Percentiles rank a stretch among this genome's conserved stretches.
These are phyloP conservation scores for Cicer cuneatum DNA, from an alignment of 306 rosid genomes.

Conservation along the genomic window DNA sequence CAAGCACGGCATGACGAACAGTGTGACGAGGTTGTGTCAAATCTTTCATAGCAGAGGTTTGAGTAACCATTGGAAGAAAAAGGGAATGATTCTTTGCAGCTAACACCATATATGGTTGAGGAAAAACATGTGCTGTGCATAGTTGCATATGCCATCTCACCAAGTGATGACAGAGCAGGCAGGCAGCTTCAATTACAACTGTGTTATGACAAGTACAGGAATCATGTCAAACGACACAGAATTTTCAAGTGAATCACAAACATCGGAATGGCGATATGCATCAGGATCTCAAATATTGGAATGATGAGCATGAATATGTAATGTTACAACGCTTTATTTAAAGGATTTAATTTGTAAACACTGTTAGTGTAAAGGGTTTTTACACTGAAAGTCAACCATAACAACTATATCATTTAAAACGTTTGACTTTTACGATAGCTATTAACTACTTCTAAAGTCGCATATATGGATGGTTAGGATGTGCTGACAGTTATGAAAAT, in stretches of 20 bases:
- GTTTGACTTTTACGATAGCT: too few relatives aligned
- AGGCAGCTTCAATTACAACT: conserved; percentile 30
- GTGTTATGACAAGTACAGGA: conserved; percentile 28
- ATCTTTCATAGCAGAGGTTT: conserved; percentile 61
- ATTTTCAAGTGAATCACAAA: conserved; percentile 13
- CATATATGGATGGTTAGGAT: too few relatives aligned
- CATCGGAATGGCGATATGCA: too few relatives aligned
- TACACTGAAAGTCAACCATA: too few relatives aligned
- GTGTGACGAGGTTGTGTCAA: conserved; percentile 57
- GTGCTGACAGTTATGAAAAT: too few relatives aligned
- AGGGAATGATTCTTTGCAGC: conserved; percentile 61
- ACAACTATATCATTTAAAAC: too few relatives aligned
- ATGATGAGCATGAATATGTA: too few relatives aligned
- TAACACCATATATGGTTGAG: conserved; percentile 63
- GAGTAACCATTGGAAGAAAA: conserved; percentile 65
- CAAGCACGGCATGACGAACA: conserved; percentile 53
- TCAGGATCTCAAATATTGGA: too few relatives aligned
- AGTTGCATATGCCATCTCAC: conserved; percentile 34
- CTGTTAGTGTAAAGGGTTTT: too few relatives aligned
- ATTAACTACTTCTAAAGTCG: too few relatives aligned
- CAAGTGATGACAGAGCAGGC: conserved; percentile 40
- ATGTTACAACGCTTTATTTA: too few relatives aligned
- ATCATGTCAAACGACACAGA: conserved; percentile 10
- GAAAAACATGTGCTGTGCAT: conserved; percentile 67
- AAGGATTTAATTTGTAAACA: too few relatives aligned